Conservation (phyloP, 2,329 filamentous ascomycete genomes). For the Neofusicoccum cordaticola region DNA sequence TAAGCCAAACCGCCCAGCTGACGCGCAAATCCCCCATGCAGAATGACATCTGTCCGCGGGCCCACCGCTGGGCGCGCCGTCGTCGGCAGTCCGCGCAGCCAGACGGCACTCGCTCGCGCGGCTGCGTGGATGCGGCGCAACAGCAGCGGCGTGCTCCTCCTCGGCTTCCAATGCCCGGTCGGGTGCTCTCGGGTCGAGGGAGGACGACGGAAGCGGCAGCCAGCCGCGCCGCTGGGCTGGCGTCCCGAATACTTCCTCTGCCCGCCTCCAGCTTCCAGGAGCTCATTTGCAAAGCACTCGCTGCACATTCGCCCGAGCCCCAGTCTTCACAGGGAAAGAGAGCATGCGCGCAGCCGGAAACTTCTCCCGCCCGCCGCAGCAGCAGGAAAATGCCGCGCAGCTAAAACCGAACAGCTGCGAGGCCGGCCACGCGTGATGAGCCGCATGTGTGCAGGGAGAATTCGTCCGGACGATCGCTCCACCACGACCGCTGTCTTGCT, state of each 20-base stretch:
- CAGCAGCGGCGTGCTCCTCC: neutral
- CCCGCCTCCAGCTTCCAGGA: neutral
- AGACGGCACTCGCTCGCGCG: neutral
- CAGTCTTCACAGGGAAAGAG: neutral
- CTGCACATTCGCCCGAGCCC: constrained; percentile 1
- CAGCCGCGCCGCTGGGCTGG: neutral
- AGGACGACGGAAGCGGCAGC: neutral
- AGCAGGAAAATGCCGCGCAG: neutral
- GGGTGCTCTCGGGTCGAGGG: constrained; percentile 4
- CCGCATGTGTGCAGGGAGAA: neutral
- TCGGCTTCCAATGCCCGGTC: neutral
- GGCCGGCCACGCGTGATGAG: neutral
- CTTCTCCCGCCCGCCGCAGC: constrained; percentile 1
- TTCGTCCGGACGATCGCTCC: neutral
- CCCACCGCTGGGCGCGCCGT: neutral
- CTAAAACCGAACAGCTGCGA: neutral
- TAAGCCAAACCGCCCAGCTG: neutral
- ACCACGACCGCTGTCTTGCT: neutral
- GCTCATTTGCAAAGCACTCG: neutral
- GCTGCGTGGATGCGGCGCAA: neutral
- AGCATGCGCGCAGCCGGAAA: neutral
- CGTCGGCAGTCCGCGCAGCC: neutral
- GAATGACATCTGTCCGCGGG: neutral
- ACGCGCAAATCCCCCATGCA: neutral
- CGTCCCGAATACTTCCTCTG: neutral